phyloP scores from a whole-genome alignment of 345 rosid species.

The Odontarrhena argentea region DNA sequence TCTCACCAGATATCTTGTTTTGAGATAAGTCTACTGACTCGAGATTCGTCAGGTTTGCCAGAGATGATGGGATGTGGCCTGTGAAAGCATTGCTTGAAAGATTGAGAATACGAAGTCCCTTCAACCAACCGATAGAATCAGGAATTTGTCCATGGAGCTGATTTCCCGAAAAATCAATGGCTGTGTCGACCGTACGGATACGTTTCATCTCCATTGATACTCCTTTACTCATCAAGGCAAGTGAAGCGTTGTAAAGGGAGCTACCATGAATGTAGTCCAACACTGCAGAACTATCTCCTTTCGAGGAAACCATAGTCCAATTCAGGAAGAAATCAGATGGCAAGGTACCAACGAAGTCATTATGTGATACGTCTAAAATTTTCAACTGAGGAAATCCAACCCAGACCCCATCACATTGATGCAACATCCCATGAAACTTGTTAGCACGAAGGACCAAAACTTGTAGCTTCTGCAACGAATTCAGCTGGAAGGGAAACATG shows the following conservation, averaged over 20 bases:
- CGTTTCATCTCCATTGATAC: constrained; percentile 8
- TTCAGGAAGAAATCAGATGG: too few relatives aligned
- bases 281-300: too few relatives aligned
- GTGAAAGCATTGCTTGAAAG: constrained; percentile 5
- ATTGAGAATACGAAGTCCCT: not conserved
- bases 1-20: constrained; percentile 15
- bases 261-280: not conserved
- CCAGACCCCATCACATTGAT: too few relatives aligned
- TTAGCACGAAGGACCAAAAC: too few relatives aligned
- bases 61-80: constrained; percentile 6
- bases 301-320: too few relatives aligned
- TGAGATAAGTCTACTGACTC: constrained; percentile 13
- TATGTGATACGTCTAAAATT: too few relatives aligned
- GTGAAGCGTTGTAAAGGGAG: not conserved
- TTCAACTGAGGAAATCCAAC: too few relatives aligned
- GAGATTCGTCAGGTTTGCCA: not conserved
- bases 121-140: not conserved
- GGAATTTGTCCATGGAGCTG: not conserved
- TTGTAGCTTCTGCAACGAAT: too few relatives aligned
- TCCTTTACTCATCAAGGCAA: constrained; percentile 8
- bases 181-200: not conserved
- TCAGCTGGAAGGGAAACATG: too few relatives aligned
- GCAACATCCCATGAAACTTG: too few relatives aligned
- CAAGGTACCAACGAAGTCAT: too few relatives aligned
- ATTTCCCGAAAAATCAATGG: constrained; percentile 3